Percentiles rank a stretch among this genome's conserved stretches.
phyloP scores from a whole-genome alignment of 2,329 filamentous ascomycete genomes.

The Trichoderma citrinoviride region DNA sequence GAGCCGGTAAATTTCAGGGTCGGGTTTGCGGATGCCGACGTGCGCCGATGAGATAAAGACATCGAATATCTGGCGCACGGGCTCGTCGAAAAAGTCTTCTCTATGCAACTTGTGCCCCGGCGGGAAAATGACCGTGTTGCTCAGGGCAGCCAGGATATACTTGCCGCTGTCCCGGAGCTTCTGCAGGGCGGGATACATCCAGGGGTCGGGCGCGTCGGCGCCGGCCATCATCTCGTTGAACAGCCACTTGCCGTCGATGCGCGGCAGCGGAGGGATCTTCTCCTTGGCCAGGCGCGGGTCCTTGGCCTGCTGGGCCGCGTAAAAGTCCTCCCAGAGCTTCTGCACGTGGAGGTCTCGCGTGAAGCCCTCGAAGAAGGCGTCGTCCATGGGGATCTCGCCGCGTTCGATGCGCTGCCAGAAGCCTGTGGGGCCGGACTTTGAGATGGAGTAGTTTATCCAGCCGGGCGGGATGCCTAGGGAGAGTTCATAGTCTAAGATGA shows the following conservation, averaged over 20 bases:
- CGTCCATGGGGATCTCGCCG: constrained; percentile 74
- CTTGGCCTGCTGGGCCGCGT: constrained; percentile 44
- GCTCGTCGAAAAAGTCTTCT: constrained; percentile 50
- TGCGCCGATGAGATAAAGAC: constrained; percentile 86
- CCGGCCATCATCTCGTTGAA: constrained; percentile 90
- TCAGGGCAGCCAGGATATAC: constrained; percentile 77
- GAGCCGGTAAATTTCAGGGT: constrained; percentile 74
- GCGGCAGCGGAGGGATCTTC: constrained; percentile 61
- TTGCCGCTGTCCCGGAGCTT: constrained; percentile 61
- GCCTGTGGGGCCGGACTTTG: constrained; percentile 70
- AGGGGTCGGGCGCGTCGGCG: constrained; percentile 70
- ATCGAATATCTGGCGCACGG: constrained; percentile 70
- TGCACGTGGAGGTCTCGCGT: constrained; percentile 67
- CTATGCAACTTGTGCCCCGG: constrained; percentile 64
- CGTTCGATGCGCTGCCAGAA: constrained; percentile 88
- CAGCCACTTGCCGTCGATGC: constrained; percentile 72
- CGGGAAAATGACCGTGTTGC: constrained; percentile 88
- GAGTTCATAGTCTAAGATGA: constrained; percentile 87
- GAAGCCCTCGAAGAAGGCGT: constrained; percentile 73
- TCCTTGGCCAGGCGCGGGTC: constrained; percentile 39
- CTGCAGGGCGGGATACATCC: constrained; percentile 81
- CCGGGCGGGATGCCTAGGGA: constrained; percentile 73
- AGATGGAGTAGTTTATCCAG: constrained; percentile 91
- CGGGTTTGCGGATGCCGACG: constrained; percentile 83
- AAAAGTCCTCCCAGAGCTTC: constrained; percentile 67